Base-by-base conservation (phyloP, 139 green algal genomes). In the Pseudopediastrum boryanum region DNA sequence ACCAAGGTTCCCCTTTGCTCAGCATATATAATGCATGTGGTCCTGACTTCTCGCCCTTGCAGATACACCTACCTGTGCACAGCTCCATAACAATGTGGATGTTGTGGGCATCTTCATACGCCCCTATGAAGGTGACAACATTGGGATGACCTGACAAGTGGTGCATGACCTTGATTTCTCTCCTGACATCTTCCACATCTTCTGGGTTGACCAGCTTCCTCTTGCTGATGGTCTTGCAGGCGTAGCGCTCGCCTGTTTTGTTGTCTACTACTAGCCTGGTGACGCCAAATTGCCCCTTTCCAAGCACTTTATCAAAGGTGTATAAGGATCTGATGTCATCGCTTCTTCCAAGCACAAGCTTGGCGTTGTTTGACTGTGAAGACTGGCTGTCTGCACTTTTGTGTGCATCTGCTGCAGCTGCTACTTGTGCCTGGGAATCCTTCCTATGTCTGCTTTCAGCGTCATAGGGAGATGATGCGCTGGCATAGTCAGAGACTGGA, bases 161-260 rank as follows among this genome's bases (percentile, higher is more conserved):
- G 56, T 89, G 77, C 85, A 93, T 79, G 12, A 94, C 90, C 43
- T 90, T 80, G 8, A 94, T 81, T 65, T 94, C 90, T 0, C 90
- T 65, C 62, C 75, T 64, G 10, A 93, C 86, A 65, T 94, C 90
- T 73, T 94, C 86, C n/a, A 92, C 83, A 56, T 94, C 89, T 43
- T 91, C 89, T 1, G 56, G 19, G 19, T 70, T 85, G 1, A 80
- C 76, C 64, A 97, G 85, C 82, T 93, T 93, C 23, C 85, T 68
- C 79, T 96, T 96, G 25, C 88, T 87, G 71, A 98, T 98, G 38
- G 85, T 88, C 75, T 98, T 98, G 87, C 93, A 96, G 1, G 94
- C 94, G 36, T 78, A 93, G 64, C 92, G 78, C 63, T 88, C 50
- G 4, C 83, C 79, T 0, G 89, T 92, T n/a, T 65, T 81, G 64